Percentiles rank a stretch among this genome's conserved stretches.
Evolutionary conservation across 2,329 filamentous ascomycete genomes (phyloP).

Genomic region (Alternaria gansuensis): DNA sequence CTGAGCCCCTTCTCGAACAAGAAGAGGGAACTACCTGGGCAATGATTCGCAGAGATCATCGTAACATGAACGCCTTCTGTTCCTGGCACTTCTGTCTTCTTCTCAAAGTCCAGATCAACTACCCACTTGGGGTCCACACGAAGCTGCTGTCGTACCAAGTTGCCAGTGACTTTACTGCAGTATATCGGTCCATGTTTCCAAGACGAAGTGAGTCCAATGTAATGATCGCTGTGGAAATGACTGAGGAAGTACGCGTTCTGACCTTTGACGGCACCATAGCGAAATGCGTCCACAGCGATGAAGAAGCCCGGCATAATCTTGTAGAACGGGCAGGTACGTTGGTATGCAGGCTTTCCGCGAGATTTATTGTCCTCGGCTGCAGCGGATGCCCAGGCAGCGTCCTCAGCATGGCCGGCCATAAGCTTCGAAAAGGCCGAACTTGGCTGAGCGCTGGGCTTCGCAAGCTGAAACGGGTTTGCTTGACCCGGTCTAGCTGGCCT

Average conservation of each 20-base stretch:
- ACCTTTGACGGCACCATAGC: conserved; percentile 90
- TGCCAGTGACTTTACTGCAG: conserved; percentile 91
- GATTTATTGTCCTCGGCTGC: conserved; percentile 80
- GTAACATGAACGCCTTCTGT: conserved; percentile 86
- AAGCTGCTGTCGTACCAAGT: conserved; percentile 86
- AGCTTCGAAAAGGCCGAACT: conserved; percentile 87
- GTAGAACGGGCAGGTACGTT: conserved; percentile 96
- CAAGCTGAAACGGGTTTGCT: conserved; percentile 75
- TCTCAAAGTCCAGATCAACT: conserved; percentile 84
- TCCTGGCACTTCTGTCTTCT: conserved; percentile 77
- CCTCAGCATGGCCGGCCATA: conserved; percentile 92
- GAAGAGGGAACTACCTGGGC: conserved; percentile 92
- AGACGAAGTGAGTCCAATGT: conserved; percentile 84
- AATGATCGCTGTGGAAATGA: conserved; percentile 98
- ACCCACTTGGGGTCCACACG: conserved; percentile 87
- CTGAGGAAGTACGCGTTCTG: conserved; percentile 96
- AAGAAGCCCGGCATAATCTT: conserved; percentile 94
- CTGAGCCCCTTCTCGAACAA: conserved; percentile 83
- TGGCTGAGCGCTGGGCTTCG: conserved; percentile 46
- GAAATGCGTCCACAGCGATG: conserved; percentile 94
- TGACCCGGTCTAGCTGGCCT: conserved; percentile 79
- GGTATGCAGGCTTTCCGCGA: conserved; percentile 83
- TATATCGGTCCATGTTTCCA: conserved; percentile 97
- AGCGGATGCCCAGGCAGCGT: conserved; percentile 86
- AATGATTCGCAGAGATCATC: conserved; percentile 97